phyloP scores from a whole-genome alignment of 2,329 filamentous ascomycete genomes.

The Diaporthe sp. region DNA sequence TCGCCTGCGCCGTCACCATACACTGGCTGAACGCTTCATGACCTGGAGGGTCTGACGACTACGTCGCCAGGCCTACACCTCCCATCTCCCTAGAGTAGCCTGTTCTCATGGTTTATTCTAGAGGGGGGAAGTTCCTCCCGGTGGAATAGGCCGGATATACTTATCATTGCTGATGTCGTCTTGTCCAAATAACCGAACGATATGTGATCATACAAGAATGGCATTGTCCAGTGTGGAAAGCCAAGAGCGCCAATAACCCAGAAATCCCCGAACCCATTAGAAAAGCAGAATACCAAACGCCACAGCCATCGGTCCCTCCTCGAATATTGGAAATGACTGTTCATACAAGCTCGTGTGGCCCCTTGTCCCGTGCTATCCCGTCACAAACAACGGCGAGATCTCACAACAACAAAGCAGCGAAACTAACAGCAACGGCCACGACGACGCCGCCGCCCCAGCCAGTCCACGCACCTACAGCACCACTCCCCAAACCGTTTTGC shows the following conservation, averaged over 20 bases:
- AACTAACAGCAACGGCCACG: background rate
- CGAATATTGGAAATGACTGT: background rate
- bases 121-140: too few species aligned
- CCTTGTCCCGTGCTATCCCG: too few species aligned
- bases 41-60: background rate
- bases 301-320: background rate
- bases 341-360: too few species aligned
- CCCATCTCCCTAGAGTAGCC: too few species aligned
- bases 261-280: background rate
- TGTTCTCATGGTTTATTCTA: too few species aligned
- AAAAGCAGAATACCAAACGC: background rate
- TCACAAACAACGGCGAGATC: background rate
- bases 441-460: background rate
- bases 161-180: background rate
- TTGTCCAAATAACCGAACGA: too few species aligned
- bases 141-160: background rate
- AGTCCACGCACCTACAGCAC: background rate
- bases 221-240: background rate
- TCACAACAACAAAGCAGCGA: background rate
- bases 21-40: background rate
- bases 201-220: background rate
- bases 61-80: background rate
- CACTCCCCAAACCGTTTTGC: slow-evolving; percentile 4
- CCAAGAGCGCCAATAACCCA: background rate
- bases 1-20: background rate